Conservation (phyloP, 2,329 filamentous ascomycete genomes). For the Verticillium longisporum region DNA sequence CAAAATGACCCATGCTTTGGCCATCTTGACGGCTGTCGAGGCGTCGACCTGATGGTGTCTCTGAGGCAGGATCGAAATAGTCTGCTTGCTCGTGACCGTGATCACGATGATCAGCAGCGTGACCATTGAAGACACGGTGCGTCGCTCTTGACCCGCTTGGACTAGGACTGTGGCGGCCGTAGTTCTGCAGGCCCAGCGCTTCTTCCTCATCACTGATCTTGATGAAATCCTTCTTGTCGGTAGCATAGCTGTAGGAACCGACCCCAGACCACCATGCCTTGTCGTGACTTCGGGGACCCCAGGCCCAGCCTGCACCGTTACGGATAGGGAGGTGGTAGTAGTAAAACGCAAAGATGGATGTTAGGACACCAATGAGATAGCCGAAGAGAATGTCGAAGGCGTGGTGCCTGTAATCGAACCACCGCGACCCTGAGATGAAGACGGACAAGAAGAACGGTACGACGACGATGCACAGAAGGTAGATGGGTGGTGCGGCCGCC, state of each 20-base stretch:
- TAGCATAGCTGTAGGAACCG: conserved; percentile 51
- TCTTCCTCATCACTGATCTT: conserved; percentile 22
- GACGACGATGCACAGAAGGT: conserved; percentile 63
- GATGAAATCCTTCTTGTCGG: conserved; percentile 25
- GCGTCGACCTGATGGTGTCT: not conserved
- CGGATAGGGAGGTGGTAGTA: conserved; percentile 79
- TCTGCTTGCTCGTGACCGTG: not conserved
- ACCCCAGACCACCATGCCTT: conserved; percentile 76
- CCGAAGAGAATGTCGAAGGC: conserved; percentile 90
- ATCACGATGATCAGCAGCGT: not conserved
- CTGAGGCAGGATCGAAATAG: not conserved
- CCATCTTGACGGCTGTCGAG: not conserved
- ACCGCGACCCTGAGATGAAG: conserved; percentile 80
- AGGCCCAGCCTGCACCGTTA: conserved; percentile 80
- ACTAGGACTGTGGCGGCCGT: not conserved
- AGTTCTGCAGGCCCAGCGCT: conserved; percentile 2
- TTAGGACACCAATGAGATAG: conserved; percentile 66
- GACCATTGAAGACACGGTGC: not conserved
- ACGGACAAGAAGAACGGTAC: conserved; percentile 68
- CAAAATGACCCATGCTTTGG: not conserved
- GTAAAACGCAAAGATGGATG: conserved; percentile 69
- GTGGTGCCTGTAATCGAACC: conserved; percentile 82
- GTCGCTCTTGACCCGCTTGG: not conserved
- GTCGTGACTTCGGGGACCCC: conserved; percentile 68
- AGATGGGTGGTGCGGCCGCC: conserved; percentile 76